These are phyloP conservation scores for Sclerotinia borealis DNA, from an alignment of 2,329 filamentous ascomycete species.

Conservation along the genomic window DNA sequence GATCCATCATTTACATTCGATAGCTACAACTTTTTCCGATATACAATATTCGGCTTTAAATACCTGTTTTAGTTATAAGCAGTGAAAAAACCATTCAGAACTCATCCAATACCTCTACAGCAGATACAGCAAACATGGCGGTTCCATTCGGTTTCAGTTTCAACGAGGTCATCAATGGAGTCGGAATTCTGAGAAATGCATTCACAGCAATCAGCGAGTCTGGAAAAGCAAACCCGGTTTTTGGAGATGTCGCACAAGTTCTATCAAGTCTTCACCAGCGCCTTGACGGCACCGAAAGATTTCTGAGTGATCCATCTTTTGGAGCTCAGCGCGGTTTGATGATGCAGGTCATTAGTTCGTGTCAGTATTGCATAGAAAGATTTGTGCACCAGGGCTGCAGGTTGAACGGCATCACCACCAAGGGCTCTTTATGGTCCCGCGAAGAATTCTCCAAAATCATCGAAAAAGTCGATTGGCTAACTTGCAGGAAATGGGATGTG, in stretches of 20 bases:
- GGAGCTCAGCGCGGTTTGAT: slow-evolving; percentile 6
- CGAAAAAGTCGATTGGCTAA: slow-evolving; percentile 6
- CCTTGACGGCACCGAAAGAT: slow-evolving; percentile 10
- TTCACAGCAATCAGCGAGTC: slow-evolving; percentile 8
- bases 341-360: slow-evolving; percentile 11
- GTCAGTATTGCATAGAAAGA: slow-evolving; percentile 10
- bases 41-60: background rate
- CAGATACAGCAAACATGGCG: background rate
- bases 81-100: background rate
- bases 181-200: slow-evolving; percentile 4
- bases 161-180: slow-evolving; percentile 9
- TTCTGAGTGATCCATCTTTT: slow-evolving; percentile 3
- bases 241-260: slow-evolving; percentile 7
- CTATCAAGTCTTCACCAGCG: slow-evolving; percentile 5
- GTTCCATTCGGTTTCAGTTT: slow-evolving; percentile 13
- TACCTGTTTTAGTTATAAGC: background rate
- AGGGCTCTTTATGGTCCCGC: slow-evolving; percentile 9
- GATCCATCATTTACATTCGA: background rate
- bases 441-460: slow-evolving; percentile 8
- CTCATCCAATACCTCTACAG: background rate
- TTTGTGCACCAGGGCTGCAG: slow-evolving; percentile 12
- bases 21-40: background rate
- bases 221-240: background rate
- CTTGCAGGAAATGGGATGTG: slow-evolving; percentile 11
- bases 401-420: slow-evolving; percentile 6